Conservation (phyloP, 1,284 basidiomycete genomes). For the Ganoderma multipileum region DNA sequence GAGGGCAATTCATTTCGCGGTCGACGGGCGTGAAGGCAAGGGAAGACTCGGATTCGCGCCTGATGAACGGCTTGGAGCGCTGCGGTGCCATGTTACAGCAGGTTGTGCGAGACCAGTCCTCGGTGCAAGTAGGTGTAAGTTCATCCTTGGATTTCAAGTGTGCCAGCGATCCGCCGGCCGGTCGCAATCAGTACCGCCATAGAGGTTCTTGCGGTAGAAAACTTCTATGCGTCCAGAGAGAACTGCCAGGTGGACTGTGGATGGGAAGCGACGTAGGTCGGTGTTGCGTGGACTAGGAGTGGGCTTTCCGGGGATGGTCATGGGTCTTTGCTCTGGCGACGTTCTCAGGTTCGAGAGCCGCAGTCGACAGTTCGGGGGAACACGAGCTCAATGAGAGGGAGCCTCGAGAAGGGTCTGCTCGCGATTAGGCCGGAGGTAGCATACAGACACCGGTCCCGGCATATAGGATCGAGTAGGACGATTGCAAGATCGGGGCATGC, state of each 20-base stretch:
- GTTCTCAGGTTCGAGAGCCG: slow-evolving; percentile 24
- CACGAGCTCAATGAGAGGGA: not conserved
- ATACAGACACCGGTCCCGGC: not conserved
- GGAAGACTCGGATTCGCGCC: not conserved
- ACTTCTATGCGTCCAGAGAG: not conserved
- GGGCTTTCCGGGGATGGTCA: slow-evolving; percentile 14
- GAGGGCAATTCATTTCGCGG: not conserved
- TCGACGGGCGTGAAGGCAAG: not conserved
- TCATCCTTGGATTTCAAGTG: not conserved
- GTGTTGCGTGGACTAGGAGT: not conserved
- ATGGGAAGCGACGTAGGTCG: not conserved
- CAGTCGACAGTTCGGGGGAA: slow-evolving; percentile 16
- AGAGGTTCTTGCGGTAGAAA: slow-evolving; percentile 2
- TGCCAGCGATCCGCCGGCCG: not conserved
- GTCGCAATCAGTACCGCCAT: not conserved
- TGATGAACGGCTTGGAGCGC: not conserved
- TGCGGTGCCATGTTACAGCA: not conserved
- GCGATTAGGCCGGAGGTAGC: not conserved
- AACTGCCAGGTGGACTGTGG: too few relatives aligned
- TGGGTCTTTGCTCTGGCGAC: slow-evolving; percentile 9
- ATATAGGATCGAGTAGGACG: not conserved
- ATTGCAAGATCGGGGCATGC: not conserved
- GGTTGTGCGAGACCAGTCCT: not conserved
- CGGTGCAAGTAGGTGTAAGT: not conserved
- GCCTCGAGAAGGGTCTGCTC: not conserved